These are phyloP conservation scores for Fraxinus excelsior DNA, from an alignment of 257 asterid species.

Conservation along the genomic window DNA sequence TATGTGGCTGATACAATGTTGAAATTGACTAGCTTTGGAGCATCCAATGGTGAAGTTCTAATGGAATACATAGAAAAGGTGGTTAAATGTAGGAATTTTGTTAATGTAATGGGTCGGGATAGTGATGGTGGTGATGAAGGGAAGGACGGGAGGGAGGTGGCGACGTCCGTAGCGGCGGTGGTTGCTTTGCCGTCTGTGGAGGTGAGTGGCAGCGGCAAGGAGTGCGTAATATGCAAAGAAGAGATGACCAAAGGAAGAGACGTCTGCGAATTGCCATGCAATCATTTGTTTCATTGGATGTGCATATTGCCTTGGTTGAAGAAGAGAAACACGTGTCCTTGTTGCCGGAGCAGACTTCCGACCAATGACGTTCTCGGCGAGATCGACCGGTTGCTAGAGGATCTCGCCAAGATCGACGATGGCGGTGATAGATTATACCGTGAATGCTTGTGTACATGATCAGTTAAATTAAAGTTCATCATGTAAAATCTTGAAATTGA, in stretches of 20 bases:
- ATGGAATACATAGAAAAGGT: slow-evolving; percentile 55
- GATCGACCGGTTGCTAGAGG: slow-evolving; percentile 71
- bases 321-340: slow-evolving; percentile 80
- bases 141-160: slow-evolving; percentile 41
- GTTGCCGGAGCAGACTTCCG: slow-evolving; percentile 83
- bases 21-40: slow-evolving; percentile 42
- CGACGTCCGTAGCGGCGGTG: slow-evolving; percentile 61
- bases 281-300: slow-evolving; percentile 82
- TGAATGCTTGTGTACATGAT: neutral
- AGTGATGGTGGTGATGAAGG: slow-evolving; percentile 21
- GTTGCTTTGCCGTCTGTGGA: slow-evolving; percentile 73
- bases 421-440: slow-evolving; percentile 12
- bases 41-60: slow-evolving; percentile 43
- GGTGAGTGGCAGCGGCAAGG: slow-evolving; percentile 33
- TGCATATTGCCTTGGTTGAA: slow-evolving; percentile 75
- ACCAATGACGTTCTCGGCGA: slow-evolving; percentile 71
- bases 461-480: neutral
- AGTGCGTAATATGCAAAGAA: slow-evolving; percentile 80
- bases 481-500: slow-evolving; percentile 18
- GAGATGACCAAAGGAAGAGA: slow-evolving; percentile 78
- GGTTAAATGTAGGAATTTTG: slow-evolving; percentile 59
- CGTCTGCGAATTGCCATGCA: slow-evolving; percentile 84
- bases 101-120: slow-evolving; percentile 38
- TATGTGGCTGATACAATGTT: slow-evolving; percentile 44
- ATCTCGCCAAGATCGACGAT: slow-evolving; percentile 41